Conservation (phyloP, 768 basidiomycete species). For the Glaciozyma martinii region DNA sequence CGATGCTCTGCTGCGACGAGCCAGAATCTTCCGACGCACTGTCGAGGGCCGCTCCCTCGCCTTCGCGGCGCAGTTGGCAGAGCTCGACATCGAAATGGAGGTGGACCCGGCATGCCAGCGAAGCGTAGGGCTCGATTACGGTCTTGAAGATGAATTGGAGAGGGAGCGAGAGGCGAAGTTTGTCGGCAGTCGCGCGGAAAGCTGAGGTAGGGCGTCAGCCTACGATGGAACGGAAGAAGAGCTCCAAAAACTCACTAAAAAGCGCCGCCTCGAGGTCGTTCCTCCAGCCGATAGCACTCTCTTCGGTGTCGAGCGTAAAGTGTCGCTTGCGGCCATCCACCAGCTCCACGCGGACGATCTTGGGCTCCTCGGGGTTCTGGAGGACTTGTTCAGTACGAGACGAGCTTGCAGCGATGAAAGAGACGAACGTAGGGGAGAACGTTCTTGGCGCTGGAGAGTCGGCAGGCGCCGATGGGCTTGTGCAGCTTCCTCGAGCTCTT, state of each 20-base stretch:
- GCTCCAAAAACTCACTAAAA: not conserved
- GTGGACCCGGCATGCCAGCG: not conserved
- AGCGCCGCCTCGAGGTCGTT: not conserved
- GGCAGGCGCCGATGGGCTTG: slow-evolving; percentile 5
- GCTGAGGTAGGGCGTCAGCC: not conserved
- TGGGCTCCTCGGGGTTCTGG: not conserved
- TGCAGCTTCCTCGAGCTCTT: not conserved
- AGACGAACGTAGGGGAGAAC: not conserved
- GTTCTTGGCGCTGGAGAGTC: not conserved
- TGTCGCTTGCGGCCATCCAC: not conserved
- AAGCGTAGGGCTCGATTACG: not conserved
- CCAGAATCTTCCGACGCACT: not conserved
- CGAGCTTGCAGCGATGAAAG: not conserved
- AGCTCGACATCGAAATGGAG: not conserved
- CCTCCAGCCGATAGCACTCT: not conserved
- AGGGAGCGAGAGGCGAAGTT: slow-evolving; percentile 5
- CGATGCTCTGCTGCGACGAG: slow-evolving; percentile 1
- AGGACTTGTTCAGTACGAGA: not conserved
- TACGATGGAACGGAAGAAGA: not conserved
- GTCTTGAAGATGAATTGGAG: not conserved
- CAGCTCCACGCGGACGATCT: not conserved
- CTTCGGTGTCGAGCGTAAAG: slow-evolving; percentile 1
- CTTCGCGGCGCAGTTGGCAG: not conserved
- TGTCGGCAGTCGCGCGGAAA: slow-evolving; percentile 6
- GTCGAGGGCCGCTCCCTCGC: not conserved